Conservation (phyloP, 441 rosid species). For the Pelargonium fulgidum region DNA sequence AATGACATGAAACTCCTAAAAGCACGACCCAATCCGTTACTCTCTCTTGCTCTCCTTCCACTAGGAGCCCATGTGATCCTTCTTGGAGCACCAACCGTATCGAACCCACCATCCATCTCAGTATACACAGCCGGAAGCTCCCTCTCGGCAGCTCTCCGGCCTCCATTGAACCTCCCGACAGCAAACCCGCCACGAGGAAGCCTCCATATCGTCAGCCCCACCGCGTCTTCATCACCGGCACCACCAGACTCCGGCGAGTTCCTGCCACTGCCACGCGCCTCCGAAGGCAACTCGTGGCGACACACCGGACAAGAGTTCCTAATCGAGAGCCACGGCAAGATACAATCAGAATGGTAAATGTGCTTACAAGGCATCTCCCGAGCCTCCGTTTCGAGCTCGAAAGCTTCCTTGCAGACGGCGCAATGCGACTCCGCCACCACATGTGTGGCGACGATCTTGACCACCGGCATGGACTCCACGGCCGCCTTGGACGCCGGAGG, state of each 20-base stretch:
- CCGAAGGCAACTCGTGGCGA: conserved; percentile 48
- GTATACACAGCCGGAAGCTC: conserved; percentile 55
- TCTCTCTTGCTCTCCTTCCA: conserved; percentile 41
- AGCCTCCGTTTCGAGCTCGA: conserved; percentile 48
- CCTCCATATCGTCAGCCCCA: conserved; percentile 54
- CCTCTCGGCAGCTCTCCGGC: conserved; percentile 35
- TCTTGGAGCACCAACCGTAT: conserved; percentile 35
- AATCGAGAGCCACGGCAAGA: conserved; percentile 55
- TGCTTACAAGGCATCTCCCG: conserved; percentile 72
- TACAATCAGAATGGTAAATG: conserved; percentile 56
- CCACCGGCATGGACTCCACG: conserved; percentile 41
- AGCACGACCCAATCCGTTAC: conserved; percentile 38
- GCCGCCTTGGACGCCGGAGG: conserved; percentile 39
- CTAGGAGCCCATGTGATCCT: conserved; percentile 46
- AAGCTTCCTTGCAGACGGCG: conserved; percentile 59
- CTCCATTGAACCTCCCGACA: conserved; percentile 46
- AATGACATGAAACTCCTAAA: conserved; percentile 38
- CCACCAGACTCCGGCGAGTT: conserved; percentile 24
- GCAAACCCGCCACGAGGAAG: conserved; percentile 61
- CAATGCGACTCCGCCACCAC: conserved; percentile 43
- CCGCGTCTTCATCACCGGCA: not conserved
- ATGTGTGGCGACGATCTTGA: conserved; percentile 34
- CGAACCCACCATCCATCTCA: conserved; percentile 60
- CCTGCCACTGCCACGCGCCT: conserved; percentile 19
- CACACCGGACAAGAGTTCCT: conserved; percentile 71